Conservation (phyloP, 192 early-diverging fungal species). For the Mortierella hygrophila region DNA sequence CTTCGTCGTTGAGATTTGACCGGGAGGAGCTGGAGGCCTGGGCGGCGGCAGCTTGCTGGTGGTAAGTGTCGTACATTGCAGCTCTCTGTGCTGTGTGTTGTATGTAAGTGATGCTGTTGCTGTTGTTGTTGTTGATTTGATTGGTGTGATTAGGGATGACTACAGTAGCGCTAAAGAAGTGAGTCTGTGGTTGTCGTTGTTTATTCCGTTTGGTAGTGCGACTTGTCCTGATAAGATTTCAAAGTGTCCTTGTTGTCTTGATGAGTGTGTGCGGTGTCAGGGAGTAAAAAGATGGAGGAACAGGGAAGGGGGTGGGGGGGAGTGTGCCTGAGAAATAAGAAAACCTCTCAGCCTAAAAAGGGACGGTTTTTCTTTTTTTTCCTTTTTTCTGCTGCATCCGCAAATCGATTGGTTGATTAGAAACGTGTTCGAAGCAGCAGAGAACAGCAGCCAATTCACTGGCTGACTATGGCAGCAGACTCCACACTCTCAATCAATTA, state of each 20-base stretch:
- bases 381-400: neutral
- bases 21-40: neutral
- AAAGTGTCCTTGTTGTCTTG: no score
- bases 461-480: no score
- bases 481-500: no score
- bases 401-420: conserved; percentile 1
- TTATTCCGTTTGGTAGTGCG: neutral
- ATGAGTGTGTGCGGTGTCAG: neutral
- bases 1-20: neutral
- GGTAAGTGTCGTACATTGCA: conserved; percentile 2
- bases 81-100: neutral
- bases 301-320: neutral
- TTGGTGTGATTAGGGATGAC: conserved; percentile 7
- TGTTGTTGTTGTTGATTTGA: conserved; percentile 15
- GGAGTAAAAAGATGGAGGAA: neutral
- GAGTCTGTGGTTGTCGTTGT: no score
- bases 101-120: neutral
- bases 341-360: neutral
- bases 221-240: neutral
- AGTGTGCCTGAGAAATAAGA: conserved; percentile 1
- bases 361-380: neutral
- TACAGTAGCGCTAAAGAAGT: neutral
- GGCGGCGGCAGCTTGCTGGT: neutral
- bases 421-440: conserved; percentile 3
- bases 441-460: neutral